Percentiles rank a stretch among this genome's conserved stretches.
phyloP scores from a whole-genome alignment of 345 rosid genomes.

The Lumnitzera littorea region DNA sequence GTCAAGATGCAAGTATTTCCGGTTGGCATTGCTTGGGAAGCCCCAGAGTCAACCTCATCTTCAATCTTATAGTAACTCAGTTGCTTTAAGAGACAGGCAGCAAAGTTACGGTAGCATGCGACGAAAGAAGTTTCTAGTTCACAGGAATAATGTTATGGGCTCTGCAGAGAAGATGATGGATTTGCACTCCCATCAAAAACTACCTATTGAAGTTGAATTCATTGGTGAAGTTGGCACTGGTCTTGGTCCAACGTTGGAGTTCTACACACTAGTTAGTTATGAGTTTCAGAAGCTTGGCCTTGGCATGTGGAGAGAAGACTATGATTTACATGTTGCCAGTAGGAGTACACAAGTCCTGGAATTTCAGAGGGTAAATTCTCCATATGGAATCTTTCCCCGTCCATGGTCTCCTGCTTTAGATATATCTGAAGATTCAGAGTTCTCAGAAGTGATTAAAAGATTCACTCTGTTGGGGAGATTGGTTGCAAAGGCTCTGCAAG shows the following conservation, averaged over 20 bases:
- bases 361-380: conserved; percentile 23
- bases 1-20: conserved; percentile 66
- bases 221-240: conserved; percentile 96
- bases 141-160: conserved; percentile 61
- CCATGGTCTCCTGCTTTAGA: conserved; percentile 53
- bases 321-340: conserved; percentile 18
- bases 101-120: conserved; percentile 29
- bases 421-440: conserved; percentile 28
- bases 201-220: conserved; percentile 74
- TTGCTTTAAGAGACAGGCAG: conserved; percentile 42
- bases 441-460: conserved; percentile 44
- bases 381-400: conserved; percentile 72
- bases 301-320: conserved; percentile 87
- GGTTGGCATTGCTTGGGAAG: conserved; percentile 69
- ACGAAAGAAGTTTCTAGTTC: conserved; percentile 72
- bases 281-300: conserved; percentile 75
- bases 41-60: conserved; percentile 31
- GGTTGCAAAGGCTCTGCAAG: conserved; percentile 89
- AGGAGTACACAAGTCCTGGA: conserved; percentile 17
- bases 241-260: conserved; percentile 96
- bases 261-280: conserved; percentile 75
- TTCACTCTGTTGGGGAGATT: conserved; percentile 78
- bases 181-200: conserved; percentile 41
- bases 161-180: conserved; percentile 88
- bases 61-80: conserved; percentile 34